Conservation (phyloP, 2,329 filamentous ascomycete species). For the Hypoxylon sp. region DNA sequence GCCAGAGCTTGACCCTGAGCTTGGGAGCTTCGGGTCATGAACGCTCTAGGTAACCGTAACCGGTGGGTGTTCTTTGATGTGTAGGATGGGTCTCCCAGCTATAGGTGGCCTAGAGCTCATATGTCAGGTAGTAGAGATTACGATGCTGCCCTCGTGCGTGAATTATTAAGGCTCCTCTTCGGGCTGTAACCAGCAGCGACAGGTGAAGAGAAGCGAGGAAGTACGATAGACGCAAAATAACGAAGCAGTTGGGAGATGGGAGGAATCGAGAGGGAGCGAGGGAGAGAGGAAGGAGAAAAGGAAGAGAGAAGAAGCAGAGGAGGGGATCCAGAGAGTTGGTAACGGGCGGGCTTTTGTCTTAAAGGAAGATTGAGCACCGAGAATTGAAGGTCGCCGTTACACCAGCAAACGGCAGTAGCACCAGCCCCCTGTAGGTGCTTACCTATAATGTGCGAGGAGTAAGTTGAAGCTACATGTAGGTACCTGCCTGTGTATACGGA, state of each 20-base stretch:
- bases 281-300: conserved; percentile 20
- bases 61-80: conserved; percentile 13
- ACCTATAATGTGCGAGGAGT: conserved; percentile 12
- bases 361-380: conserved; percentile 48
- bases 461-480: conserved; percentile 27
- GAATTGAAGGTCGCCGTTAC: conserved; percentile 42
- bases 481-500: conserved; percentile 16
- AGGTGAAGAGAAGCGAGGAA: conserved; percentile 35
- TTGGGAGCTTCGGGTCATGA: conserved; percentile 46
- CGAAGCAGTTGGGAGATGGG: conserved; percentile 17
- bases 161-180: conserved; percentile 44
- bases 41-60: conserved; percentile 41
- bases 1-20: conserved; percentile 45
- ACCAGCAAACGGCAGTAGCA: conserved; percentile 42
- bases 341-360: conserved; percentile 52
- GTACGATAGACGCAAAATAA: conserved; percentile 17
- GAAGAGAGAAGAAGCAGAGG: conserved; percentile 40
- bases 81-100: conserved; percentile 23
- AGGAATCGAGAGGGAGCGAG: conserved; percentile 21
- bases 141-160: conserved; percentile 26
- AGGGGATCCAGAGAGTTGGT: conserved; percentile 52
- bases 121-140: conserved; percentile 21
- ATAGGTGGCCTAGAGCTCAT: conserved; percentile 29
- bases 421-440: conserved; percentile 17
- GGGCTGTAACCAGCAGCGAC: conserved; percentile 46